Conservation (phyloP, 352 stramenopile genomes). For the Phytophthora brassicae region DNA sequence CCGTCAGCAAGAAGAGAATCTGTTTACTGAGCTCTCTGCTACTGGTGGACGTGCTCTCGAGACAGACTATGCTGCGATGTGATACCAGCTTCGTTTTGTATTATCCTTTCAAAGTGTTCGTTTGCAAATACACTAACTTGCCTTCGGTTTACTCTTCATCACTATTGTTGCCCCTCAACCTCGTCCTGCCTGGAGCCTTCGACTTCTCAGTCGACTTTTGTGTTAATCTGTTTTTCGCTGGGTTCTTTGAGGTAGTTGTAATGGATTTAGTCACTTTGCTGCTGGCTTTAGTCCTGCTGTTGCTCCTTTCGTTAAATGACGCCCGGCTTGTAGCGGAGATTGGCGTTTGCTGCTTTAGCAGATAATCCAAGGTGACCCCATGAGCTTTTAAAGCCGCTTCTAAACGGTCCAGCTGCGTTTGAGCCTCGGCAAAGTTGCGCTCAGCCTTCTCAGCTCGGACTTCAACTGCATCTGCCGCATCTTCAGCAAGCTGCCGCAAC, state of each 20-base stretch:
- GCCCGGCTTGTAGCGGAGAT: not conserved
- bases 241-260: not conserved
- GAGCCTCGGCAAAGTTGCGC: not conserved
- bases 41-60: slow-evolving; percentile 20
- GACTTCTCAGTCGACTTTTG: not conserved
- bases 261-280: not conserved
- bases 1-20: slow-evolving; percentile 26
- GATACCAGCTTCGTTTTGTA: not conserved
- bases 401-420: not conserved
- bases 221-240: slow-evolving; percentile 8
- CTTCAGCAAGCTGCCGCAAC: slow-evolving; percentile 46
- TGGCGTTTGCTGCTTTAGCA: slow-evolving; percentile 38
- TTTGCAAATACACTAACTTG: too few relatives aligned
- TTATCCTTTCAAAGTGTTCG: too few relatives aligned
- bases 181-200: not conserved
- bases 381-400: slow-evolving; percentile 46
- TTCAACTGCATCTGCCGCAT: slow-evolving; percentile 50
- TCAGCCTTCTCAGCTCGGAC: slow-evolving; percentile 6
- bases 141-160: slow-evolving; percentile 18
- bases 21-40: slow-evolving; percentile 26
- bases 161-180: slow-evolving; percentile 24
- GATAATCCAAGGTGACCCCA: slow-evolving; percentile 66
- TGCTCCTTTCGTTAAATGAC: not conserved
- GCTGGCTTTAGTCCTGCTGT: not conserved
- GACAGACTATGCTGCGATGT: slow-evolving; percentile 30